phyloP scores from a whole-genome alignment of 495 filamentous ascomycete species.

The Parachaetomium inaequale region DNA sequence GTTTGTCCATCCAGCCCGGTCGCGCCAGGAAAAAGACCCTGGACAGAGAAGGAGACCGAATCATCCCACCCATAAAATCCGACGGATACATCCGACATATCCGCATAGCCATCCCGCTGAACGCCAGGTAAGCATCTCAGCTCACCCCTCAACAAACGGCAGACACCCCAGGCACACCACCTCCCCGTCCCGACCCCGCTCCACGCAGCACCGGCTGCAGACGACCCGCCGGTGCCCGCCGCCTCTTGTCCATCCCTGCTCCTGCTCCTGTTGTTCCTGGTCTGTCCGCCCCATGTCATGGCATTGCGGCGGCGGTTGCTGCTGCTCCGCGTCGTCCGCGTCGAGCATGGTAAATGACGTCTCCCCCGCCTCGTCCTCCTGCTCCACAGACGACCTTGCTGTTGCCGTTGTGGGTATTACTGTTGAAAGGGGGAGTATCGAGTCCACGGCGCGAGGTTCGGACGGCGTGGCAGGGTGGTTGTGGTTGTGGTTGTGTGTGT shows the following conservation, averaged over 20 bases:
- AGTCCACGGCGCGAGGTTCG: too few species aligned
- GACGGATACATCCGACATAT: too few species aligned
- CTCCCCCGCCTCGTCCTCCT: constrained; percentile 19
- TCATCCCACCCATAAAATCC: too few species aligned
- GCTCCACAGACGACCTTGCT: neutral
- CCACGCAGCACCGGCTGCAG: constrained; percentile 48
- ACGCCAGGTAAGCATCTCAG: neutral
- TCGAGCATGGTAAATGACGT: constrained; percentile 43
- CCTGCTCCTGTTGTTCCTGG: neutral
- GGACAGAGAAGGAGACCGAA: too few species aligned
- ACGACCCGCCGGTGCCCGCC: constrained; percentile 41
- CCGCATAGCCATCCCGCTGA: neutral
- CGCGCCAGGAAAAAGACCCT: too few species aligned
- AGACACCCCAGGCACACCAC: constrained; percentile 47
- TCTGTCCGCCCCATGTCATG: too few species aligned
- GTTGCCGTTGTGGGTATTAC: neutral
- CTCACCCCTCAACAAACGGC: constrained; percentile 40
- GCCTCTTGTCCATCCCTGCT: constrained; percentile 29
- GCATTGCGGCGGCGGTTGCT: neutral
- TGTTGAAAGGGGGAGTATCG: neutral
- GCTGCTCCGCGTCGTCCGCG: constrained; percentile 25
- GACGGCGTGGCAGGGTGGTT: neutral
- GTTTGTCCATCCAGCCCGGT: too few species aligned
- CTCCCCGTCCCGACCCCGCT: constrained; percentile 44
- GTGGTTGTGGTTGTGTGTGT: neutral